A percentile compares a stretch with the other conserved stretches of the same genome.
Evolutionary conservation across 345 rosid genomes (phyloP).

Genomic region (Boechera stricta): DNA sequence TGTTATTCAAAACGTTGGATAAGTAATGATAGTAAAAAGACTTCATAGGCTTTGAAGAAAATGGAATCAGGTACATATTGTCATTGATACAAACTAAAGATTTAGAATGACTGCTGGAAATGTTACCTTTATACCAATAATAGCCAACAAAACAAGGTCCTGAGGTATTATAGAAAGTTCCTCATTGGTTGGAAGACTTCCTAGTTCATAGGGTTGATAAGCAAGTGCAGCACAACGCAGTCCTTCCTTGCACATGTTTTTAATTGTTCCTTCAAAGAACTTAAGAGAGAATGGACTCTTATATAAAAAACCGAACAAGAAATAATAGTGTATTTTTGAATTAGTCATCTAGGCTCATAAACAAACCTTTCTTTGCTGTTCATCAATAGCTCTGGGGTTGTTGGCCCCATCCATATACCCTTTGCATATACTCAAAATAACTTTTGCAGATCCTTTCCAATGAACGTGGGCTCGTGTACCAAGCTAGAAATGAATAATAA

Average conservation of each 20-base stretch:
- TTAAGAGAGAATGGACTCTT: conserved; percentile 41
- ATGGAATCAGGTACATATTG: neutral
- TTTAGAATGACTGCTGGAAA: conserved; percentile 6
- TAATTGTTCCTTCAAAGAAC: conserved; percentile 56
- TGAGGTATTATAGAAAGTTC: conserved; percentile 29
- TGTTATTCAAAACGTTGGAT: neutral
- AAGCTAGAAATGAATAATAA: conserved; percentile 45
- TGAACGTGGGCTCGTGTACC: conserved; percentile 63
- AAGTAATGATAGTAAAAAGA: neutral
- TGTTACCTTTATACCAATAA: conserved; percentile 84
- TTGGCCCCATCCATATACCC: conserved; percentile 62
- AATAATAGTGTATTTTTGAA: conserved; percentile 2
- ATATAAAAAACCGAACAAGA: neutral
- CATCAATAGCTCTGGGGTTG: conserved; percentile 54
- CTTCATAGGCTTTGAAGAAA: neutral
- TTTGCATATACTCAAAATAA: conserved; percentile 68
- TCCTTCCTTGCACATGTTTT: conserved; percentile 72
- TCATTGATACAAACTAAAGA: neutral
- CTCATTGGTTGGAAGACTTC: conserved; percentile 57
- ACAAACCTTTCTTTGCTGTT: conserved; percentile 52
- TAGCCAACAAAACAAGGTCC: conserved; percentile 79
- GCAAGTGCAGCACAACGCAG: conserved; percentile 92
- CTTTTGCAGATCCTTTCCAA: conserved; percentile 97
- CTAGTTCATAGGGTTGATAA: conserved; percentile 56
- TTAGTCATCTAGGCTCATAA: neutral